Base-by-base conservation (phyloP, 2,329 filamentous ascomycete species). In the Rasamsonia emersonii region DNA sequence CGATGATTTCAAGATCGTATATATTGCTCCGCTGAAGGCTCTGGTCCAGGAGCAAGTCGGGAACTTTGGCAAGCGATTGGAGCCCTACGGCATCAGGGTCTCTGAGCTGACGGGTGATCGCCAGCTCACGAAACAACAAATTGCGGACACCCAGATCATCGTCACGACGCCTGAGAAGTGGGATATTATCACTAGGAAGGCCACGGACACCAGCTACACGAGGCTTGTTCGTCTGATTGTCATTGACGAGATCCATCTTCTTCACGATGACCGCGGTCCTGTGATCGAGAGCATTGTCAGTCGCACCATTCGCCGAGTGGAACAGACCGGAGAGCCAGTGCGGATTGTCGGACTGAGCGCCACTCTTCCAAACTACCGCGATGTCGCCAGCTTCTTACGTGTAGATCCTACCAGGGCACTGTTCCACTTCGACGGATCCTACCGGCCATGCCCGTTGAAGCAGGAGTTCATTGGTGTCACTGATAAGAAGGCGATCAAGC, bases 131-230 rank as follows among this genome's bases (percentile, higher is more conserved):
- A 98, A 98, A 62, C 86, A 94, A 58, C 91, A 98, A 67, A 96
- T 98, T 42, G 78, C 89, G 2, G 91, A 98, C 51, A 98, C 91
- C 1, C 89, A 98, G 57, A 80, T 98, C 46, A 98, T 98, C 47
- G 88, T 98, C 37, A 98, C 91, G 1, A 98, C 91, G 0, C 91
- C 91, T 13, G 91, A 98, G 61, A 98, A 98, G 64, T 98, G 86
- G 83, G 91, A 98, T 61, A 89, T 98, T 45, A 95, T 98, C 47
- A 98, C 93, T 4, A 78, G 93, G 61, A 98, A 98, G 61, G 88
- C 89, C 5, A 95, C 89, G 2, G 93, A 98, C 55, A 76, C 91
- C 33, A 93, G 86, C 48, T 98, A 98, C 61, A 98, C 88, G 10
- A 93, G 93, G 49, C 75, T 98, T n/a, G 91, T 98, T 16, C 81